phyloP scores from a whole-genome alignment of 352 stramenopile genomes.

The Peronosclerospora sorghi region DNA sequence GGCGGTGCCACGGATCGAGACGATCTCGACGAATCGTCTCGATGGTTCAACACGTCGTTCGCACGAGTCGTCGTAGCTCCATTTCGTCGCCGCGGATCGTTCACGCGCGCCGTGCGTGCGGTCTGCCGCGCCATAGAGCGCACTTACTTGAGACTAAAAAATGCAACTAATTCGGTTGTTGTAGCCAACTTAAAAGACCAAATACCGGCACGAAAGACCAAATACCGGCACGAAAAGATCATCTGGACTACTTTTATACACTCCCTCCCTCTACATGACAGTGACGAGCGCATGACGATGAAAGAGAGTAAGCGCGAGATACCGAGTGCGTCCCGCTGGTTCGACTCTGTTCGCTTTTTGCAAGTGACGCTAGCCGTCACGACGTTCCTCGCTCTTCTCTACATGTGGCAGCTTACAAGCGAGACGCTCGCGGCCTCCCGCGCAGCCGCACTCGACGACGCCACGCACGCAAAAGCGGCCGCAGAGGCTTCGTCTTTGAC shows the following conservation, averaged over 20 bases:
- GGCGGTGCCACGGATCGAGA: neutral
- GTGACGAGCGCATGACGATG: no score
- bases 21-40: neutral
- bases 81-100: slow-evolving; percentile 20
- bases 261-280: no score
- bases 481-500: slow-evolving; percentile 14
- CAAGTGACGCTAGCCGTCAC: slow-evolving; percentile 44
- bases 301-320: slow-evolving; percentile 1
- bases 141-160: slow-evolving; percentile 11
- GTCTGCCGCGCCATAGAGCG: slow-evolving; percentile 26
- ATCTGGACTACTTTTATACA: no score
- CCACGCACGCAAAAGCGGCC: slow-evolving; percentile 13
- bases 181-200: no score
- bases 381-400: slow-evolving; percentile 49
- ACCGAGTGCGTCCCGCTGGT: slow-evolving; percentile 2
- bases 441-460: slow-evolving; percentile 7
- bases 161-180: no score
- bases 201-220: no score
- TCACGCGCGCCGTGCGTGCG: slow-evolving; percentile 16
- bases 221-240: no score
- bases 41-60: neutral
- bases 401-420: slow-evolving; percentile 61
- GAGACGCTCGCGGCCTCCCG: slow-evolving; percentile 20
- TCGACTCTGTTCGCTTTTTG: slow-evolving; percentile 61
- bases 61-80: neutral